Conservation (phyloP, 345 rosid genomes). For the Isatis tinctoria region DNA sequence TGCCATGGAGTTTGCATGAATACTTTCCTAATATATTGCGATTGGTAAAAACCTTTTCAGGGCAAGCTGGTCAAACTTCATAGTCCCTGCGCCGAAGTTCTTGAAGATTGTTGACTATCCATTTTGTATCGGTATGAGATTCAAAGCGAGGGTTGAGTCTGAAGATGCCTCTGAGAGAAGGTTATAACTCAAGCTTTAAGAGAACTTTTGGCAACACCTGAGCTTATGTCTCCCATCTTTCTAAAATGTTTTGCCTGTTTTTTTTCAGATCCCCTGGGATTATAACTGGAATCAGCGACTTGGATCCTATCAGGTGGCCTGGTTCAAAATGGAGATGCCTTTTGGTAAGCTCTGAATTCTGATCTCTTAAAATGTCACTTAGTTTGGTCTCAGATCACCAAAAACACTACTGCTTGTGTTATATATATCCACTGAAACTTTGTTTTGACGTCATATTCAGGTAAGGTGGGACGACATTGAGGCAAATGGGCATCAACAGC, state of each 20-base stretch:
- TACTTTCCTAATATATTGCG: not conserved
- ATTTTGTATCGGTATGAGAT: conserved; percentile 77
- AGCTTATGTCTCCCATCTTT: not conserved
- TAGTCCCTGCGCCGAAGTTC: conserved; percentile 63
- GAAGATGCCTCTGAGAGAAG: conserved; percentile 95
- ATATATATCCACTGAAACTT: not conserved
- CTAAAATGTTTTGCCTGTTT: conserved; percentile 1
- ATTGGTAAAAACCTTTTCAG: conserved; percentile 30
- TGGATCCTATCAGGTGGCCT: conserved; percentile 92
- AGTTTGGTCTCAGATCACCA: not conserved
- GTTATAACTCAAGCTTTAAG: conserved; percentile 32
- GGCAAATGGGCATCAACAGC: conserved; percentile 49
- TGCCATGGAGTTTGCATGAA: not conserved
- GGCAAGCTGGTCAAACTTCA: conserved; percentile 69
- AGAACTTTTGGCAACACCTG: not conserved
- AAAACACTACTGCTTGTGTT: not conserved
- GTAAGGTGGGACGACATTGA: conserved; percentile 91
- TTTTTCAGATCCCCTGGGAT: conserved; percentile 68
- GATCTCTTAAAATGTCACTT: not conserved
- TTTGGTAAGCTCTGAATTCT: conserved; percentile 41
- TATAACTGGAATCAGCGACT: conserved; percentile 70
- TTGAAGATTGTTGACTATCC: conserved; percentile 68
- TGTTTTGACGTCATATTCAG: conserved; percentile 36
- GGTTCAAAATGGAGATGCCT: conserved; percentile 97
- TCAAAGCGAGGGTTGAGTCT: conserved; percentile 76